Evolutionary conservation across 2,329 filamentous ascomycete genomes (phyloP).

Genomic region (Aspergillus sclerotialis): DNA sequence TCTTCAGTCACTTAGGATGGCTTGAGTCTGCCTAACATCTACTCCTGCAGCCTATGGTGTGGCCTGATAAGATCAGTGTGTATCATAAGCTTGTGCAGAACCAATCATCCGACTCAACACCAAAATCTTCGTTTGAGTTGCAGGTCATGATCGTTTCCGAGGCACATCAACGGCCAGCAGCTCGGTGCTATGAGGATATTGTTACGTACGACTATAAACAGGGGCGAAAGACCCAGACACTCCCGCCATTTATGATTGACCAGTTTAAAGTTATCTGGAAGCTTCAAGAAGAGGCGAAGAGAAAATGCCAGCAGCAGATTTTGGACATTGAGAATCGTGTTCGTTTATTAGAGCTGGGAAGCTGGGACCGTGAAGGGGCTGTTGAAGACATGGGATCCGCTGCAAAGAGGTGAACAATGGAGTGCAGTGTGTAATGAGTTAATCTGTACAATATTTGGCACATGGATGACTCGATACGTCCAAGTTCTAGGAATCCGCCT

Average conservation of each 20-base stretch:
- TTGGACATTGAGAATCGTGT: conserved; percentile 52
- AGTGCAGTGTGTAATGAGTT: too few species aligned
- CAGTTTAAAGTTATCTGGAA: conserved; percentile 54
- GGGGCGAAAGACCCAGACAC: conserved; percentile 45
- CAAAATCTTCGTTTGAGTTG: conserved; percentile 34
- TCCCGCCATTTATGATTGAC: conserved; percentile 56
- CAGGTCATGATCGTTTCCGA: conserved; percentile 68
- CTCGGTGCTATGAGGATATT: conserved; percentile 69
- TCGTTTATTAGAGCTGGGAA: conserved; percentile 58
- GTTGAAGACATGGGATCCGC: conserved; percentile 60
- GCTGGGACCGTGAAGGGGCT: conserved; percentile 66
- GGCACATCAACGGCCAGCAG: conserved; percentile 62
- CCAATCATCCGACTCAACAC: conserved; percentile 34
- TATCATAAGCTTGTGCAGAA: conserved; percentile 65
- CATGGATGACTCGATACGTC: too few species aligned
- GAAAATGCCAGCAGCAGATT: conserved; percentile 47
- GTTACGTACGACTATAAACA: conserved; percentile 68
- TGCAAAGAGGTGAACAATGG: too few species aligned
- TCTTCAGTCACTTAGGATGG: not conserved
- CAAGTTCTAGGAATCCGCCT: too few species aligned
- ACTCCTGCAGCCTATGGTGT: conserved; percentile 63
- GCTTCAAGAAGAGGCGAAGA: conserved; percentile 55
- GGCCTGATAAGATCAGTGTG: conserved; percentile 73
- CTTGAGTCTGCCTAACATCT: not conserved
- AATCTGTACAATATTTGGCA: too few species aligned